Conservation (phyloP, 176 grass and related monocot genomes). For the maize (Zea mays) region DNA sequence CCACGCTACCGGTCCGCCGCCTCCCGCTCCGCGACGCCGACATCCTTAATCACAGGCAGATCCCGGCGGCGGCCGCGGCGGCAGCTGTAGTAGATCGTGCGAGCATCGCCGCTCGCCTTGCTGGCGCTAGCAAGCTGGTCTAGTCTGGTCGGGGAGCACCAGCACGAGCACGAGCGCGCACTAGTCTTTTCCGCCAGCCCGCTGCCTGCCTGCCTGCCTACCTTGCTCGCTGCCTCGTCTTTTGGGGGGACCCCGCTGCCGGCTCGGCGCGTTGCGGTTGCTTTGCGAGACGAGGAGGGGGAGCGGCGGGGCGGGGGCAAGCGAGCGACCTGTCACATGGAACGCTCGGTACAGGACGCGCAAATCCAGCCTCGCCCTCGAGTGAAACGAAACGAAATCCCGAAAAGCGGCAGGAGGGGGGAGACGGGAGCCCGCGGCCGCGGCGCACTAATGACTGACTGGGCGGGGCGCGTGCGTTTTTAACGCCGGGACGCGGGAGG, state of each 20-base stretch:
- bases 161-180: constrained; percentile 7
- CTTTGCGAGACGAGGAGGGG: constrained; percentile 27
- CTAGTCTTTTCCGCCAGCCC: neutral
- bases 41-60: neutral
- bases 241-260: neutral
- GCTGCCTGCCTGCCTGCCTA: neutral
- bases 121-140: constrained; percentile 8
- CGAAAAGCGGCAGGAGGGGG: neutral
- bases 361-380: constrained; percentile 34
- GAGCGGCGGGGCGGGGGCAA: neutral
- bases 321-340: constrained; percentile 54
- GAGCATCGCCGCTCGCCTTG: neutral
- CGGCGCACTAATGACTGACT: neutral
- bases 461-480: constrained; percentile 22
- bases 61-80: neutral
- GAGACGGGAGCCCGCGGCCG: neutral
- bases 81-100: constrained; percentile 10
- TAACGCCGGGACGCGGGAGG: constrained; percentile 8
- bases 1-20: constrained; percentile 46
- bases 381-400: neutral
- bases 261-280: constrained; percentile 32
- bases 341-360: constrained; percentile 49
- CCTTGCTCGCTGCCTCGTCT: neutral
- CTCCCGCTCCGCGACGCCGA: constrained; percentile 10
- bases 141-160: constrained; percentile 14